These are phyloP conservation scores for Knufia petricola DNA, from an alignment of 2,329 filamentous ascomycete species.

Conservation along the genomic window DNA sequence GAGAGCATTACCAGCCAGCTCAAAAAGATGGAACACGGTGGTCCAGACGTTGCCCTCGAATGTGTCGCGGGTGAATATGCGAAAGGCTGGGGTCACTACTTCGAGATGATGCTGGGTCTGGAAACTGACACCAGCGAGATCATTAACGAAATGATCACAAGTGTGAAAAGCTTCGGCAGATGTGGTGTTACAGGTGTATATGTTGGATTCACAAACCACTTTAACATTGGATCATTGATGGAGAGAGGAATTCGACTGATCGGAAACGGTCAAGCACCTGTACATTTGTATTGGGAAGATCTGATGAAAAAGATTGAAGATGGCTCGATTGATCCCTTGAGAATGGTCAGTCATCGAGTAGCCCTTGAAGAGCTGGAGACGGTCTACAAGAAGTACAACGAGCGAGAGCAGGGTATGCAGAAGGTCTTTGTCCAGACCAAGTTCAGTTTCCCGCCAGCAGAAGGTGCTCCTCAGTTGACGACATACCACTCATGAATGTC, in stretches of 20 bases:
- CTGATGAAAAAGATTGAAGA: conserved; percentile 59
- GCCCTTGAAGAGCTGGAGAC: conserved; percentile 62
- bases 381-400: conserved; percentile 55
- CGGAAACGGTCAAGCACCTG: conserved; percentile 59
- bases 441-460: conserved; percentile 43
- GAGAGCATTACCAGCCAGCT: conserved; percentile 61
- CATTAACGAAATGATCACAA: conserved; percentile 46
- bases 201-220: conserved; percentile 62
- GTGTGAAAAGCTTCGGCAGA: conserved; percentile 49
- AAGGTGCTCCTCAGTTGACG: conserved; percentile 44
- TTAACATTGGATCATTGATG: conserved; percentile 78
- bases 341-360: conserved; percentile 74
- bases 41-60: conserved; percentile 67
- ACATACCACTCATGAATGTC: conserved; percentile 21
- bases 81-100: conserved; percentile 52
- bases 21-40: conserved; percentile 63
- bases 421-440: conserved; percentile 63
- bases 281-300: conserved; percentile 75
- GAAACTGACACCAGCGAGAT: conserved; percentile 72
- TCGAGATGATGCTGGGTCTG: conserved; percentile 52
- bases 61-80: conserved; percentile 55
- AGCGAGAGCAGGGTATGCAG: conserved; percentile 55
- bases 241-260: conserved; percentile 74
- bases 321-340: conserved; percentile 61
- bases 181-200: conserved; percentile 68